Evolutionary conservation across 2,329 filamentous ascomycete species (phyloP), one percentile per base, ranked within the genome.

Genomic region (Fusarium tjaetaba): DNA sequence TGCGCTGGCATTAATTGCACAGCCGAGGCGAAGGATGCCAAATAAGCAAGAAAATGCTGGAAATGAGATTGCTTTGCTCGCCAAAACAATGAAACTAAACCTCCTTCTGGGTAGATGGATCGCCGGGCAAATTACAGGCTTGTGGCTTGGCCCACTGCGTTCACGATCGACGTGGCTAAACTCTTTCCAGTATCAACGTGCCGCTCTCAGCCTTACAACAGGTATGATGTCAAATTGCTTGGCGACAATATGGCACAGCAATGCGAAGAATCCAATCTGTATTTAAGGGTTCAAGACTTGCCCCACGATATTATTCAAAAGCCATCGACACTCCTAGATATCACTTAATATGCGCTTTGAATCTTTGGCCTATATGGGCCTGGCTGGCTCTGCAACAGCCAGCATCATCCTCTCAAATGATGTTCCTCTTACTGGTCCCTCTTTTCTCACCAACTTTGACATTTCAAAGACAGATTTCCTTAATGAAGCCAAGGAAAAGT

Each of bases 401-500:
- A 32, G 59, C 6, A 32, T 74, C 46, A 22, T 67, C 20, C 58
- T 68, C n/a, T 68, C 71, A 9, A 66, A 76, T 42, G 56, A 70
- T 26, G 58, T 56, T 13, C 76, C 76, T 13, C 64, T 78, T n/a
- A 42, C 77, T 1, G 77, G 77, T 2, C 75, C 75, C 10, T 65
- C 70, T 5, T 77, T 76, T 36, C 51, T 68, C 7, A 32, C 71
- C 1, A 76, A 77, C 18, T 78, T 79, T 28, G 63, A 78, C 7
- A 51, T 55, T 2, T 65, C 75, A 8, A 45, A 67, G 16, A 55
- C 74, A 1, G 52, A 59, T 7, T 53, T 60, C 0, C 46, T 78
- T 1, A 7, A 38, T 4, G 42, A 67, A 5, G 73, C 73, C 3
- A 70, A 60, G 38, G n/a, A 64, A 10, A 46, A 46, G 5, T 73